Evolutionary conservation across 2,329 filamentous ascomycete species (phyloP).

Genomic region (Ceratocystis diversiconidia): DNA sequence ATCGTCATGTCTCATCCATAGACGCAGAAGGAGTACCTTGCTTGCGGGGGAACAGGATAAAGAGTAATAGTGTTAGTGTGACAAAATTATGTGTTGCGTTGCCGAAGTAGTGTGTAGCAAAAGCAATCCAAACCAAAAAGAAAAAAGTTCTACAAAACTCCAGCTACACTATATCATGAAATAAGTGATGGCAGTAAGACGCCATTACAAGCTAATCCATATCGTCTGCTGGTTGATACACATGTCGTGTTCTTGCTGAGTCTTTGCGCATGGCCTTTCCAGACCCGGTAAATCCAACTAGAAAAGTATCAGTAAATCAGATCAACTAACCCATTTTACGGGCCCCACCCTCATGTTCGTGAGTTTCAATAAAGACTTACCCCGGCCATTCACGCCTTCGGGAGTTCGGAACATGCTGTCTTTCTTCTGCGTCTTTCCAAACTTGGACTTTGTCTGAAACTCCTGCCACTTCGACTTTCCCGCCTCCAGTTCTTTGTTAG

Average conservation of each 20-base stretch:
- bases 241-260: conserved; percentile 63
- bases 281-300: conserved; percentile 92
- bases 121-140: not conserved
- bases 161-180: not conserved
- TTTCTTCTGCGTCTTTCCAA: conserved; percentile 57
- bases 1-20: no score
- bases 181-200: not conserved
- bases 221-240: conserved; percentile 66
- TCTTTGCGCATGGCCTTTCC: conserved; percentile 95
- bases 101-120: no score
- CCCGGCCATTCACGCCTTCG: conserved; percentile 72
- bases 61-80: no score
- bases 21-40: no score
- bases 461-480: conserved; percentile 92
- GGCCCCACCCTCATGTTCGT: not conserved
- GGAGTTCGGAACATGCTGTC: conserved; percentile 96
- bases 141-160: not conserved
- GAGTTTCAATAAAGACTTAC: conserved; percentile 34
- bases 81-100: no score
- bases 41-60: no score
- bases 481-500: conserved; percentile 78
- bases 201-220: conserved; percentile 40
- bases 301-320: conserved; percentile 20
- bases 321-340: not conserved
- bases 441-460: conserved; percentile 66